Conservation (phyloP, 352 stramenopile species). For the Globisporangium yorkense region DNA sequence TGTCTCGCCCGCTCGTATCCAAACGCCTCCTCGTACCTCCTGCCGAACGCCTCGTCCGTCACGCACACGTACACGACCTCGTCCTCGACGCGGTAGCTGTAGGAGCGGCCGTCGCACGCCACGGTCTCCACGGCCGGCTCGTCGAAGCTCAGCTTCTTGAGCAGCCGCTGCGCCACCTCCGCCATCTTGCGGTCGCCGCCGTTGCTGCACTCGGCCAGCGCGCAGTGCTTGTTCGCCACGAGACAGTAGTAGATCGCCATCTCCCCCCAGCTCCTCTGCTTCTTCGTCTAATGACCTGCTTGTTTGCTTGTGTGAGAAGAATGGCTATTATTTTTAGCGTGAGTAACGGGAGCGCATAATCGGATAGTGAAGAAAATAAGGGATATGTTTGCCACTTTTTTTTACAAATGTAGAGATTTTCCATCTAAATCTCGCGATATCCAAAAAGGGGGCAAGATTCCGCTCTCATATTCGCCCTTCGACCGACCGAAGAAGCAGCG, state of each 20-base stretch:
- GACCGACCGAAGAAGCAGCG: too few relatives aligned
- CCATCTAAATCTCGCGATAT: too few relatives aligned
- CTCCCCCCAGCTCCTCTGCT: background rate
- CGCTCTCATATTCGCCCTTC: too few relatives aligned
- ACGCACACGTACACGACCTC: constrained; percentile 85
- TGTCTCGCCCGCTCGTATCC: background rate
- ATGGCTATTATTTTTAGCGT: background rate
- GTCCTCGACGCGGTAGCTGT: constrained; percentile 83
- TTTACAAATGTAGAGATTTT: too few relatives aligned
- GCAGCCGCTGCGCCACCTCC: constrained; percentile 80
- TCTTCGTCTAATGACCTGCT: background rate
- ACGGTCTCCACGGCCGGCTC: constrained; percentile 74
- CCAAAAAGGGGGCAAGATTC: too few relatives aligned
- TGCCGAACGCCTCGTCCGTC: constrained; percentile 72
- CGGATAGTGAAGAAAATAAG: too few relatives aligned
- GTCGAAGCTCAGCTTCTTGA: constrained; percentile 81
- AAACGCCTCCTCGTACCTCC: constrained; percentile 31
- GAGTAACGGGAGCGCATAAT: background rate
- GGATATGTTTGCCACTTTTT: too few relatives aligned
- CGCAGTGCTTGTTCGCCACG: constrained; percentile 74
- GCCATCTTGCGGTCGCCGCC: constrained; percentile 82
- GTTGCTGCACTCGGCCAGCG: constrained; percentile 79
- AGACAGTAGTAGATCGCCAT: constrained; percentile 89
- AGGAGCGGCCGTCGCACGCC: constrained; percentile 75
- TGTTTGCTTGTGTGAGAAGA: background rate